Conservation (phyloP, 2,329 filamentous ascomycete genomes). For the Penicillium hordei region DNA sequence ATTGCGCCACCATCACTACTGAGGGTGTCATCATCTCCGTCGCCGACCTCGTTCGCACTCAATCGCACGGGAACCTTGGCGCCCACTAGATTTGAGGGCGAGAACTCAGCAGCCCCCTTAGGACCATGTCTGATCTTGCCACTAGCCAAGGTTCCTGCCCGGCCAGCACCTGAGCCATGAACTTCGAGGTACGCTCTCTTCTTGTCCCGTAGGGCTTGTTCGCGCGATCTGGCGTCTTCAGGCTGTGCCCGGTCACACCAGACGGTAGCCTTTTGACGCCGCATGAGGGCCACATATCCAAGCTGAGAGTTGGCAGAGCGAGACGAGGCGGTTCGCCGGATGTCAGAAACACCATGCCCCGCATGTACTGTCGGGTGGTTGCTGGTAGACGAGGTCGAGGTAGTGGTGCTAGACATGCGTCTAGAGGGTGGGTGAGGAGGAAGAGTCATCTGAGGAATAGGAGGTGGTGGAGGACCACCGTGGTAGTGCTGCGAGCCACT, state of each 20-base stretch:
- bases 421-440: constrained; percentile 32
- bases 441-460: constrained; percentile 30
- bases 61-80: constrained; percentile 86
- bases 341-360: constrained; percentile 35
- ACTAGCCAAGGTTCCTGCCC: constrained; percentile 62
- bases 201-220: constrained; percentile 83
- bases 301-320: constrained; percentile 66
- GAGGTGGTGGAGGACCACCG: constrained; percentile 25
- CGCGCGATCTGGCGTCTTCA: constrained; percentile 80
- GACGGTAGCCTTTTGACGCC: constrained; percentile 95
- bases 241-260: constrained; percentile 96
- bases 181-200: constrained; percentile 83
- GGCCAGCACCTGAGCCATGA: constrained; percentile 56
- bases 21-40: constrained; percentile 67
- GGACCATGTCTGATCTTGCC: constrained; percentile 89
- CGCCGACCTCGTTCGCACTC: constrained; percentile 93
- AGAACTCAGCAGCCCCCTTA: constrained; percentile 76
- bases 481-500: constrained; percentile 29
- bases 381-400: constrained; percentile 42
- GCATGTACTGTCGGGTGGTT: constrained; percentile 28
- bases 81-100: constrained; percentile 70
- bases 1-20: constrained; percentile 38
- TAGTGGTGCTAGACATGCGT: constrained; percentile 43
- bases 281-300: constrained; percentile 93
- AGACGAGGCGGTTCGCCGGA: constrained; percentile 75